Percentiles rank a stretch among this genome's conserved stretches.
phyloP scores from a whole-genome alignment of 2,329 filamentous ascomycete species.

The Penicillium palitans region DNA sequence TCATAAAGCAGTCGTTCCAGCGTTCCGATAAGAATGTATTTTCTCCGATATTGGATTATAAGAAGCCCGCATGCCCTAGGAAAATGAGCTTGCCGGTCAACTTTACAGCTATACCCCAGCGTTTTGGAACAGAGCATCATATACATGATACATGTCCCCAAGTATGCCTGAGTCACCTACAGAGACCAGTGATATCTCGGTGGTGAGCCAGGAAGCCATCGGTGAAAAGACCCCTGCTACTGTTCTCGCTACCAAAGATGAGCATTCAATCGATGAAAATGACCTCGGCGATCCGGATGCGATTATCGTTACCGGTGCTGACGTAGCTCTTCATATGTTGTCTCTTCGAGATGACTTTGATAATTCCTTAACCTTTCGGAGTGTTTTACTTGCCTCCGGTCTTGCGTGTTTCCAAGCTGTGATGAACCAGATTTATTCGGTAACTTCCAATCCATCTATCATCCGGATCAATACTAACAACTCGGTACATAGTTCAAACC shows the following conservation, averaged over 20 bases:
- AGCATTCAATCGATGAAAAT: neutral
- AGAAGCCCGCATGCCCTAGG: neutral
- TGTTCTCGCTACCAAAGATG: neutral
- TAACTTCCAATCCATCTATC: slow-evolving; percentile 29
- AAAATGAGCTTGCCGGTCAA: neutral
- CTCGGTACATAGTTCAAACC: slow-evolving; percentile 52
- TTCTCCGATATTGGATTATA: neutral
- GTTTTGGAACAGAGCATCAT: neutral
- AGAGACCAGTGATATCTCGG: neutral
- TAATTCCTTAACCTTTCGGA: slow-evolving; percentile 54
- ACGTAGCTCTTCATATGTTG: slow-evolving; percentile 53
- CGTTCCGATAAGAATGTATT: neutral
- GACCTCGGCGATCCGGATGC: slow-evolving; percentile 25
- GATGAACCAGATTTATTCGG: slow-evolving; percentile 58
- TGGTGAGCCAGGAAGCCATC: neutral
- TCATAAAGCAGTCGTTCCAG: neutral
- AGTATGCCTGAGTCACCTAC: neutral
- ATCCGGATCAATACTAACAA: slow-evolving; percentile 5
- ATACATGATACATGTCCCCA: neutral
- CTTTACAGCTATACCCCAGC: neutral
- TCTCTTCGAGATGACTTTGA: slow-evolving; percentile 57
- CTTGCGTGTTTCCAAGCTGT: slow-evolving; percentile 57
- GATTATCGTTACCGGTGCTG: slow-evolving; percentile 55
- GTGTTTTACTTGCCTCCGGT: slow-evolving; percentile 51
- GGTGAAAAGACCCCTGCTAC: neutral